Percentiles rank a stretch among this genome's conserved stretches.
These are phyloP conservation scores for Lagerstroemia speciosa DNA, from an alignment of 345 rosid species.

Conservation along the genomic window DNA sequence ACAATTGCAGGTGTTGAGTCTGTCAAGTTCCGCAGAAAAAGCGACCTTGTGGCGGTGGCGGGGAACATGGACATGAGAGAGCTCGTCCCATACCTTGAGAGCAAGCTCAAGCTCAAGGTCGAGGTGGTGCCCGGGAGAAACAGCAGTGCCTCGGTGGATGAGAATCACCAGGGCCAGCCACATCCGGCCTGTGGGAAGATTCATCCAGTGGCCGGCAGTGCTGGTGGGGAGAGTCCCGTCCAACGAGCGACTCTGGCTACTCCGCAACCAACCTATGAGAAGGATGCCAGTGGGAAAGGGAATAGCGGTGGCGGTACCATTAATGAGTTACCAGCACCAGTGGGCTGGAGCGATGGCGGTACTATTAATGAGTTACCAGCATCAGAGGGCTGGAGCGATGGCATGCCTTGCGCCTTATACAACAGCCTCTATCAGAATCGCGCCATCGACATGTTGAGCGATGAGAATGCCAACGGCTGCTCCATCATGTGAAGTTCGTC, in stretches of 20 bases:
- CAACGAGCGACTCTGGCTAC: neutral
- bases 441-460: neutral
- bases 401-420: no score
- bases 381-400: neutral
- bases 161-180: neutral
- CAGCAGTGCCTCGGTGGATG: neutral
- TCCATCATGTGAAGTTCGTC: conserved; percentile 3
- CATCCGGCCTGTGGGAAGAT: neutral
- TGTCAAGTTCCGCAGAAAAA: neutral
- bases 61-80: neutral
- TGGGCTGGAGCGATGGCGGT: neutral
- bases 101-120: neutral
- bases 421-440: neutral
- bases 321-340: neutral
- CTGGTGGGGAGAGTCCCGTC: neutral
- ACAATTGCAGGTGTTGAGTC: neutral
- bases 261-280: neutral
- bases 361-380: neutral
- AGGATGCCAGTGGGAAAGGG: neutral
- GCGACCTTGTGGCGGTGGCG: conserved; percentile 1
- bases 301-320: neutral
- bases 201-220: neutral
- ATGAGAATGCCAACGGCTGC: conserved; percentile 9
- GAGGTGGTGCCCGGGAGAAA: conserved; percentile 1
- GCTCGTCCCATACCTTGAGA: conserved; percentile 1